Percentiles rank a stretch among this genome's conserved stretches.
These are phyloP conservation scores for Moniliella sp. DNA, from an alignment of 1,284 basidiomycete genomes.

Conservation along the genomic window DNA sequence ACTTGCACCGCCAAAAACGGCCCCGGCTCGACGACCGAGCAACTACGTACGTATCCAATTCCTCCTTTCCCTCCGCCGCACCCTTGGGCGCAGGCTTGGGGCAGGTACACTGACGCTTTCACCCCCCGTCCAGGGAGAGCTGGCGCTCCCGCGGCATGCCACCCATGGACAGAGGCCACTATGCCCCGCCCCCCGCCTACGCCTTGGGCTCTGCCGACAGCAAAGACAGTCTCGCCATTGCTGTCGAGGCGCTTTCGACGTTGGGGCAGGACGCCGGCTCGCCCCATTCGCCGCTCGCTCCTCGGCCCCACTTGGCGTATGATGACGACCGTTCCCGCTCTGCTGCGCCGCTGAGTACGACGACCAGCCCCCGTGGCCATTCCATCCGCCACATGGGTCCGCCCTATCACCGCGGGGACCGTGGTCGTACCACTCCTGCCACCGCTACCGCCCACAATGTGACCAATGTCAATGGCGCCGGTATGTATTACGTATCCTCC, in stretches of 20 bases:
- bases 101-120: background rate
- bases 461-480: no score
- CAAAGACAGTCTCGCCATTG: background rate
- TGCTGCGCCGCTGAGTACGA: background rate
- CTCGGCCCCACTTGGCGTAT: background rate
- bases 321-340: background rate
- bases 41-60: no score
- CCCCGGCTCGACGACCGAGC: no score
- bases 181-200: no score
- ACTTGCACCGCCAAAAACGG: no score
- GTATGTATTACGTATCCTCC: no score
- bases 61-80: no score
- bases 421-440: background rate
- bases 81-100: background rate
- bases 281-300: background rate
- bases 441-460: no score
- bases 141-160: background rate
- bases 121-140: background rate
- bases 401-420: conserved; percentile 4
- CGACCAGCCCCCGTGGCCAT: background rate
- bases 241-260: background rate
- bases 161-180: no score
- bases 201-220: no score
- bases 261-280: background rate
- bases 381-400: conserved; percentile 2